phyloP scores from a whole-genome alignment of 108 stramenopile species.

The Nitzschia palea region DNA sequence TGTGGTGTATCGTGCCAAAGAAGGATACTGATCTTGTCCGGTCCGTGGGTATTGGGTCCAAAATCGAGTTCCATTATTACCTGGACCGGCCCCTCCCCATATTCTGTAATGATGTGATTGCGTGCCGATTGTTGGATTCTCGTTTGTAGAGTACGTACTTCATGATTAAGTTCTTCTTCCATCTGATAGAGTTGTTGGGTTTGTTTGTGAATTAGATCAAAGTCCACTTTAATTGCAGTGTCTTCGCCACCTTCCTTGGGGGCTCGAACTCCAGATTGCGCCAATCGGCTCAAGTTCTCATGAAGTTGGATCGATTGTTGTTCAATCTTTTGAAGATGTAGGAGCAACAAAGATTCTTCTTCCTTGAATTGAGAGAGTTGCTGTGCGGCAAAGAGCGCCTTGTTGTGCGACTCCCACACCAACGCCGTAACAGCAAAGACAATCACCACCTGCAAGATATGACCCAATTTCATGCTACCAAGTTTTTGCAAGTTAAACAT shows the following conservation, averaged over 20 bases:
- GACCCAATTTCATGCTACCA: slow-evolving; percentile 26
- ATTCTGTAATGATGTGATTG: slow-evolving; percentile 32
- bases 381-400: slow-evolving; percentile 32
- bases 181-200: slow-evolving; percentile 40
- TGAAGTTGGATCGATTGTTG: slow-evolving; percentile 47
- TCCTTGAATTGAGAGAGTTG: slow-evolving; percentile 42
- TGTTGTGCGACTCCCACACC: slow-evolving; percentile 49
- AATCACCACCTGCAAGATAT: slow-evolving; percentile 38
- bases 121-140: slow-evolving; percentile 46
- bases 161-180: slow-evolving; percentile 45
- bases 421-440: slow-evolving; percentile 32
- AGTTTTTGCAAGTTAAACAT: slow-evolving; percentile 18
- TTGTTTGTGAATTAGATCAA: slow-evolving; percentile 30
- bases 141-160: slow-evolving; percentile 37
- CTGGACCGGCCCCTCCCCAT: slow-evolving; percentile 51
- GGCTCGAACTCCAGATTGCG: slow-evolving; percentile 4
- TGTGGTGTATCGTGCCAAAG: slow-evolving; percentile 57
- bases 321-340: slow-evolving; percentile 50
- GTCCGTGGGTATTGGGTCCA: neutral
- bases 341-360: slow-evolving; percentile 42
- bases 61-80: slow-evolving; percentile 46
- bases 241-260: neutral
- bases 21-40: slow-evolving; percentile 34
- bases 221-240: slow-evolving; percentile 20
- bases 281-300: slow-evolving; percentile 34